Base-by-base conservation (phyloP, 441 rosid species). In the Theobroma grandiflorum region DNA sequence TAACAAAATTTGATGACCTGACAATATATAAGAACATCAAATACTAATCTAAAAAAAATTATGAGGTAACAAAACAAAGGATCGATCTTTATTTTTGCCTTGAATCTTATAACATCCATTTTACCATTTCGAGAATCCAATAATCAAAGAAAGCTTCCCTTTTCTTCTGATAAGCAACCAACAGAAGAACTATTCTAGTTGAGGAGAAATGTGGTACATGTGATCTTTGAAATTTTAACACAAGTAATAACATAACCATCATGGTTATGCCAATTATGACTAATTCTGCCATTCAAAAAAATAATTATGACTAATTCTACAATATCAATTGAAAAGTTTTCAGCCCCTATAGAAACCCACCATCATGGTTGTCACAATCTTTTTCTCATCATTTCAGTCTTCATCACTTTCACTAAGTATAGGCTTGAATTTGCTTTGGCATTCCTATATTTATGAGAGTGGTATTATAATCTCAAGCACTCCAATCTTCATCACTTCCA, bases 401-500 rank as follows among this genome's bases (percentile, higher is more conserved):
- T 53, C 18, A 55, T 73, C 76, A 38, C 65, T 58, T 26, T 74
- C 40, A 26, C 18, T 52, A 35, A 52, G 18, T 47, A 15, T 31
- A n/a, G 16, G 70, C 20, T 59, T 73, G 53, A 80, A 62, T 74
- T 70, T 65, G 35, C 33, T 20, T 66, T 33, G 22, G 77, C 20
- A 47, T 57, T 63, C 49, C 18, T 72, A 59, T 79, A 74, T 62
- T 62, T 61, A 62, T n/a, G 70, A 31, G 9, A 59, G 12, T 49
- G 70, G 59, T 18, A 26, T 8, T 31, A 11, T 62, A 26, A 26
- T 62, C 53, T 89, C 81, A 89, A 18, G 85, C 83, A 78, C 66
- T 78, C 92, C 94, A 91, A 74, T 89, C 92, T 78, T 82, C 90
- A 65, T 88, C 89, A 33, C 90, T 88, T 79, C 81, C 90, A 63